phyloP scores from a whole-genome alignment of 257 asterid genomes.

The Petunia secreta region DNA sequence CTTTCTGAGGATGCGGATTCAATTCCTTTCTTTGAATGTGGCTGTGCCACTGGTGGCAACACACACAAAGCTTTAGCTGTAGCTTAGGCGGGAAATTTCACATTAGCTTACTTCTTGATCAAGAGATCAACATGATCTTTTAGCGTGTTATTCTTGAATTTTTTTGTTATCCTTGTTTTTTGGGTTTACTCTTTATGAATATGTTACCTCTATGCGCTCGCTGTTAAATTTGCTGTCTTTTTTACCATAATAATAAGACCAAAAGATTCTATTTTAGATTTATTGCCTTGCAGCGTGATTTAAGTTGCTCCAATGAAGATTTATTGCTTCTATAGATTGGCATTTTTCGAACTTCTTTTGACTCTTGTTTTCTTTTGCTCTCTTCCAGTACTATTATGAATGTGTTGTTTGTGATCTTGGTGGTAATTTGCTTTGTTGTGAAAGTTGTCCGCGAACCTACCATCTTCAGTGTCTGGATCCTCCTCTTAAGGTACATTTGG shows the following conservation, averaged over 20 bases:
- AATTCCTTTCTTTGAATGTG: too few relatives aligned
- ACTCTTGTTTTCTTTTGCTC: conserved; percentile 32
- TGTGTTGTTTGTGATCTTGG: conserved; percentile 85
- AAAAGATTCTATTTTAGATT: conserved; percentile 26
- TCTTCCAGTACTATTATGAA: conserved; percentile 72
- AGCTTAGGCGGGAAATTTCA: conserved; percentile 15
- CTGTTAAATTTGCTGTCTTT: conserved; percentile 18
- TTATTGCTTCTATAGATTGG: background rate
- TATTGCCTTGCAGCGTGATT: conserved; percentile 19
- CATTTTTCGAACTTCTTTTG: conserved; percentile 33
- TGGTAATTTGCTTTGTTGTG: conserved; percentile 84
- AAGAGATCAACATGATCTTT: conserved; percentile 21
- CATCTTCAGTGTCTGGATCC: conserved; percentile 84
- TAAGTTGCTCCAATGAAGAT: background rate
- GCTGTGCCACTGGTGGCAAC: background rate
- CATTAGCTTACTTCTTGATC: background rate
- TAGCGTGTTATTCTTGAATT: background rate
- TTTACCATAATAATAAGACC: conserved; percentile 8
- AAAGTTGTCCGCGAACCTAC: conserved; percentile 78
- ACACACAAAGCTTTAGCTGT: background rate
- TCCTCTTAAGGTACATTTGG: conserved; percentile 67
- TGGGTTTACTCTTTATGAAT: background rate
- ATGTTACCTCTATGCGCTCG: conserved; percentile 14
- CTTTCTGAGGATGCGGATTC: too few relatives aligned
- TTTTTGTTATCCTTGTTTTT: conserved; percentile 22